These are phyloP conservation scores for Phialophora expanda DNA, from an alignment of 2,329 filamentous ascomycete genomes.

Conservation along the genomic window DNA sequence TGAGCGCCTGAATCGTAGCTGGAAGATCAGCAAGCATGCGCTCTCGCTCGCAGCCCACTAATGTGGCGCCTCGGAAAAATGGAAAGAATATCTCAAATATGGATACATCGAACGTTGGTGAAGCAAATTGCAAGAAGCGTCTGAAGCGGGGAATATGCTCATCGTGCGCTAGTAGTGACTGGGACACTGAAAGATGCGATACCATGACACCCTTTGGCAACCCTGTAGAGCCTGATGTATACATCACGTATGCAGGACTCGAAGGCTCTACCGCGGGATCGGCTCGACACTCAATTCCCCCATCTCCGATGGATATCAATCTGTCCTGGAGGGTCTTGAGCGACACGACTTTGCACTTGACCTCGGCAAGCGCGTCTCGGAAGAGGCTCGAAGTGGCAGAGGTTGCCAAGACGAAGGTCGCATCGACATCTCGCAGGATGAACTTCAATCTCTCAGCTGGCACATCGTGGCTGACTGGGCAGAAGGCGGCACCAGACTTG, in stretches of 20 bases:
- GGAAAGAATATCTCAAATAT: conserved; percentile 96
- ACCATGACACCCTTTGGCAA: conserved; percentile 85
- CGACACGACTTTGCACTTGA: conserved; percentile 52
- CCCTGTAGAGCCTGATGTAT: conserved; percentile 89
- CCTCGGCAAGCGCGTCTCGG: conserved; percentile 29
- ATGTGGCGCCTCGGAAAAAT: conserved; percentile 71
- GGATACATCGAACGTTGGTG: conserved; percentile 91
- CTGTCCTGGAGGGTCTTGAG: conserved; percentile 18
- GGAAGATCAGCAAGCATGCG: conserved; percentile 78
- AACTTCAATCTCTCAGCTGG: conserved; percentile 78
- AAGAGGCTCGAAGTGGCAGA: conserved; percentile 42
- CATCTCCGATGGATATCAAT: not conserved
- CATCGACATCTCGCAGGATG: conserved; percentile 77
- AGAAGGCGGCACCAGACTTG: conserved; percentile 83
- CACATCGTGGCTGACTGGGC: conserved; percentile 78
- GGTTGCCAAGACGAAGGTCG: conserved; percentile 70
- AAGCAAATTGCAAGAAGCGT: conserved; percentile 88
- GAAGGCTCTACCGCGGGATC: conserved; percentile 47
- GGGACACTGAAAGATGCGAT: conserved; percentile 78
- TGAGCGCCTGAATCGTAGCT: conserved; percentile 65
- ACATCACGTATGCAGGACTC: conserved; percentile 80
- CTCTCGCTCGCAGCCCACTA: conserved; percentile 72
- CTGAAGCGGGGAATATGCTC: conserved; percentile 74
- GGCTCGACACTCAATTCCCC: conserved; percentile 16
- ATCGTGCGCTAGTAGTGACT: conserved; percentile 82